Evolutionary conservation across 179 eudicot genomes (phyloP), one percentile per base, ranked within the genome.

Genomic region (Beta corolliflora): DNA sequence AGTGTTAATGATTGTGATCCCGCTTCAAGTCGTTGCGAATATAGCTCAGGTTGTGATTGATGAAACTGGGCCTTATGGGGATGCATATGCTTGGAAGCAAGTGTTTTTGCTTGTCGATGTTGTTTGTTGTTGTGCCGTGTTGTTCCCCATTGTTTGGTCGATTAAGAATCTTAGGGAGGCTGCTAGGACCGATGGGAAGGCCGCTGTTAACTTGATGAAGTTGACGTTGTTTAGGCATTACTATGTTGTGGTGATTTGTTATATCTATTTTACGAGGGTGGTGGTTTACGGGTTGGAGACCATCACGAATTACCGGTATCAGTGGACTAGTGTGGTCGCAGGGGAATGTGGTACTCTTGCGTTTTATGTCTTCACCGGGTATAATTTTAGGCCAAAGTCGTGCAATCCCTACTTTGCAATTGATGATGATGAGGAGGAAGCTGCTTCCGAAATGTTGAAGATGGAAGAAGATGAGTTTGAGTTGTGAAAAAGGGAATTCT

Each of bases 101-200:
- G 80, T 92, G 16, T 89, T 92, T 76, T 81, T 90, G 79, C 44
- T 92, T 12, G 90, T 92, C 8, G 95, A 90, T 80, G 83, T 92
- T 18, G 59, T 92, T 41, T 92, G 93, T 67, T 92, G 93, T 53
- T 92, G 95, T 25, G 92, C 93, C 0, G 89, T 92, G 59, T 77
- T 92, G 80, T 89, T 92, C 77, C 95, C 95, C 0, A 92, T 92
- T 23, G 90, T 92, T 2, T 92, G 95, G 95, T 92, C 93, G 6
- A 90, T 92, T 66, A 86, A 84, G 83, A 88, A 86, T 52, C 84
- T 92, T 76, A 72, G 88, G n/a, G 93, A 89, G 77, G 89, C 92
- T 1, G 91, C 93, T 3, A 87, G 77, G 83, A 89, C 85, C 0
- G 93, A 90, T 82, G 95, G 95, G 41, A 92, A 92, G 79, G 95